A percentile compares a stretch with the other conserved stretches of the same genome.
Evolutionary conservation across 495 filamentous ascomycete species (phyloP).

Genomic region (Penicillium cinerascens): DNA sequence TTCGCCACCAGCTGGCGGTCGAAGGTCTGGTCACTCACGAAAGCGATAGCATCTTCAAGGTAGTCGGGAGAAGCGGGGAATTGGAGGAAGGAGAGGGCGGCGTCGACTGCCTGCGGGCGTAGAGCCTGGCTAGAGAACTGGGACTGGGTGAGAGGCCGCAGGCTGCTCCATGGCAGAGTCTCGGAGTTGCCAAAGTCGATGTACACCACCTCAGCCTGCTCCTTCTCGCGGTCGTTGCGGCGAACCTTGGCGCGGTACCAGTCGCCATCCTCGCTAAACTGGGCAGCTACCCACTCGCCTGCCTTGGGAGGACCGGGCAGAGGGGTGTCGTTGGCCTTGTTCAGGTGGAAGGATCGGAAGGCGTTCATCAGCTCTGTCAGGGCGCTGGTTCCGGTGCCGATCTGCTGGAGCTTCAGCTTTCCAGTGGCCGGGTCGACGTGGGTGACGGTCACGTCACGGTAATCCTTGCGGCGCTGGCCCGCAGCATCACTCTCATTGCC

Average conservation of each 20-base stretch:
- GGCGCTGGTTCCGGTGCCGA: conserved; percentile 76
- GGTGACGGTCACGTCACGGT: conserved; percentile 87
- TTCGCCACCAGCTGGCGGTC: conserved; percentile 78
- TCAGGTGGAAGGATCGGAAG: conserved; percentile 83
- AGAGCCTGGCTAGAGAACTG: conserved; percentile 79
- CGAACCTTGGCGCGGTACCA: conserved; percentile 94
- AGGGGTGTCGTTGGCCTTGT: conserved; percentile 64
- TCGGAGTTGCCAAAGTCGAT: conserved; percentile 97
- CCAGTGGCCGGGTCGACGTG: conserved; percentile 71
- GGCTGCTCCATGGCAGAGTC: conserved; percentile 72
- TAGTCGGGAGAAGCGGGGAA: conserved; percentile 78
- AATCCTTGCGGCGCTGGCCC: conserved; percentile 66
- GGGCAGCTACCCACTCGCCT: conserved; percentile 84
- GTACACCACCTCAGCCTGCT: conserved; percentile 86
- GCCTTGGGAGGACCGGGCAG: conserved; percentile 79
- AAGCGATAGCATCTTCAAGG: conserved; percentile 68
- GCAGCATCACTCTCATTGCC: conserved; percentile 44
- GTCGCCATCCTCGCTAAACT: conserved; percentile 78
- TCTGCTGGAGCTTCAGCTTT: conserved; percentile 81
- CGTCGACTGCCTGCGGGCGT: conserved; percentile 81
- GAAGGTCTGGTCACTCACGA: conserved; percentile 62
- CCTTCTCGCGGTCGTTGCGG: conserved; percentile 84
- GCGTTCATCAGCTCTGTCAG: conserved; percentile 81
- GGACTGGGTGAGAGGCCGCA: conserved; percentile 72
- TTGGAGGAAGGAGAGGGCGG: conserved; percentile 81